phyloP scores from a whole-genome alignment of 805 yeast species.

The Barnettozyma pratensis region DNA sequence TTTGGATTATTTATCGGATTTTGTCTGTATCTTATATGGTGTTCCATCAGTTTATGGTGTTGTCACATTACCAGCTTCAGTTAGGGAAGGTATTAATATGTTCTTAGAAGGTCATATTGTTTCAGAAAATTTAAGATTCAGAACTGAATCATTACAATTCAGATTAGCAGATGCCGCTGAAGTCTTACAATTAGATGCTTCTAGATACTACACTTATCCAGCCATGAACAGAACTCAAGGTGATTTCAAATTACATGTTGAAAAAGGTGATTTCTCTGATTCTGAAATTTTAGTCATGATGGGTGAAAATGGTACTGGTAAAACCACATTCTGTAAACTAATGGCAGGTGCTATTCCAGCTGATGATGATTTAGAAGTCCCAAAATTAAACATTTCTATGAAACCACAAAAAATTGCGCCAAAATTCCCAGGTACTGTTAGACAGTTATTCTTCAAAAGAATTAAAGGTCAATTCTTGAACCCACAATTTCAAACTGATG shows the following conservation, averaged over 20 bases:
- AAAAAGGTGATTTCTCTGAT: slow-evolving; percentile 88
- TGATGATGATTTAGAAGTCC: slow-evolving; percentile 74
- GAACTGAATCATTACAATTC: slow-evolving; percentile 93
- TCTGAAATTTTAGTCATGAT: slow-evolving; percentile 97
- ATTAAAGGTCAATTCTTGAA: slow-evolving; percentile 89
- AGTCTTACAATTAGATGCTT: slow-evolving; percentile 66
- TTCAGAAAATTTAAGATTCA: slow-evolving; percentile 93
- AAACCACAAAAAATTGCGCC: slow-evolving; percentile 99
- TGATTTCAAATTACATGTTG: slow-evolving; percentile 81
- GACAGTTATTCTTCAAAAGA: slow-evolving; percentile 95
- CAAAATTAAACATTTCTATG: slow-evolving; percentile 90
- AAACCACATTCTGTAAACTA: slow-evolving; percentile 93
- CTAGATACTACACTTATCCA: slow-evolving; percentile 75
- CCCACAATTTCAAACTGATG: slow-evolving; percentile 98
- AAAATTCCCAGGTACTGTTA: slow-evolving; percentile 96
- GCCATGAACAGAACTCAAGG: slow-evolving; percentile 89
- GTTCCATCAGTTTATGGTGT: slow-evolving; percentile 99
- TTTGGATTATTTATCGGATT: slow-evolving; percentile 93
- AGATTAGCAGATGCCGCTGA: slow-evolving; percentile 89
- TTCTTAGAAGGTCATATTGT: slow-evolving; percentile 98
- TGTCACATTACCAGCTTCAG: slow-evolving; percentile 93
- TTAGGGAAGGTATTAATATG: slow-evolving; percentile 98
- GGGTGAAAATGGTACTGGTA: slow-evolving; percentile 99
- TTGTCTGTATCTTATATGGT: slow-evolving; percentile 94
- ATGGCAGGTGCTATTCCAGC: slow-evolving; percentile 91